Percentiles rank a stretch among this genome's conserved stretches.
Conservation (phyloP, 805 yeast genomes). For the Kodamaea nitidulidarum region DNA sequence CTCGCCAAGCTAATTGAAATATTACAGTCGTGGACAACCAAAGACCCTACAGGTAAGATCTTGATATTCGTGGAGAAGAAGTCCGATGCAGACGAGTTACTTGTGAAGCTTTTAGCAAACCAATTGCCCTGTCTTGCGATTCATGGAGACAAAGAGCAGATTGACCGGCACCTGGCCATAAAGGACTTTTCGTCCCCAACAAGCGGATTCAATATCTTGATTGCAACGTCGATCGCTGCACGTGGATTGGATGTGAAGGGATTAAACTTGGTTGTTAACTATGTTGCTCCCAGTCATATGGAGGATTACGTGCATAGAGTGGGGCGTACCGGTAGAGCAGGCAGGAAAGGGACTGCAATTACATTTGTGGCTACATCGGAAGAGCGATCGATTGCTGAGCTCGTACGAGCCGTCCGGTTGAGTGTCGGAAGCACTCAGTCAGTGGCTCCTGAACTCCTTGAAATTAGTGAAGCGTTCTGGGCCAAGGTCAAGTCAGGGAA, state of each 20-base stretch:
- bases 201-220: slow-evolving; percentile 58
- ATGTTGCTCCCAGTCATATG: slow-evolving; percentile 73
- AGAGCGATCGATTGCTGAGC: slow-evolving; percentile 60
- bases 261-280: slow-evolving; percentile 71
- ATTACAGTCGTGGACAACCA: slow-evolving; percentile 44
- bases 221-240: slow-evolving; percentile 94
- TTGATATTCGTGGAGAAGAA: slow-evolving; percentile 88
- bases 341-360: slow-evolving; percentile 54
- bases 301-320: slow-evolving; percentile 96
- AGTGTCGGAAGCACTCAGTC: slow-evolving; percentile 43
- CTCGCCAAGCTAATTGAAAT: slow-evolving; percentile 51
- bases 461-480: slow-evolving; percentile 53
- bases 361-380: slow-evolving; percentile 66
- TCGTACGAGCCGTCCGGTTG: slow-evolving; percentile 62
- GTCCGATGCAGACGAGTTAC: slow-evolving; percentile 72
- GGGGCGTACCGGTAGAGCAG: slow-evolving; percentile 95
- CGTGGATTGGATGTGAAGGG: slow-evolving; percentile 93
- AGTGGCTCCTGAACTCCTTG: slow-evolving; percentile 47
- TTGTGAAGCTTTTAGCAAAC: slow-evolving; percentile 46
- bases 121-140: slow-evolving; percentile 63
- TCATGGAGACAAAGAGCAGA: slow-evolving; percentile 91
- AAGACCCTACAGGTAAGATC: slow-evolving; percentile 43
- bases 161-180: slow-evolving; percentile 73
- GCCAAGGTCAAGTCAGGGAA: slow-evolving; percentile 64
- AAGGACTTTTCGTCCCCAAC: slow-evolving; percentile 54